Conservation (phyloP, 1,284 basidiomycete species). For the Moesziomyces antarcticus region DNA sequence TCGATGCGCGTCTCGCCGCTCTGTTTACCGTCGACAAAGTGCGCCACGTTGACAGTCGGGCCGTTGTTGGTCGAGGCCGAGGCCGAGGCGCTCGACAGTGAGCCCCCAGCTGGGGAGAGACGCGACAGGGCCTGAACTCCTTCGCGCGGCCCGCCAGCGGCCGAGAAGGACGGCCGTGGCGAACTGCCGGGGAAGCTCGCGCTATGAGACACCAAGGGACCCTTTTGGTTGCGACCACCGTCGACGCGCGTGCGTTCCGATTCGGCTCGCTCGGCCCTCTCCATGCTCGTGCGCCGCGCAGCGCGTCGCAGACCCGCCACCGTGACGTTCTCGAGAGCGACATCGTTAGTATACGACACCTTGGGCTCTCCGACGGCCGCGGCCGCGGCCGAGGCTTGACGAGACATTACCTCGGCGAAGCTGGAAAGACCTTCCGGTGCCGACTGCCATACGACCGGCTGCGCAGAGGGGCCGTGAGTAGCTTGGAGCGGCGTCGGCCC, state of each 20-base stretch:
- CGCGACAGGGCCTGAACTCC: slow-evolving; percentile 34
- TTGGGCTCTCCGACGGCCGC: slow-evolving; percentile 13
- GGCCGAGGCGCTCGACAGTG: slow-evolving; percentile 21
- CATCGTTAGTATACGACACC: slow-evolving; percentile 11
- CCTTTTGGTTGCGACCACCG: slow-evolving; percentile 18
- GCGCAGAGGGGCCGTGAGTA: slow-evolving; percentile 9
- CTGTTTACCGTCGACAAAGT: slow-evolving; percentile 38
- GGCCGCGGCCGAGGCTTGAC: slow-evolving; percentile 25
- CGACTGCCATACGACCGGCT: slow-evolving; percentile 47
- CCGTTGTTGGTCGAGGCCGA: slow-evolving; percentile 38
- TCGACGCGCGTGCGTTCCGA: slow-evolving; percentile 15
- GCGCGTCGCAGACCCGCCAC: slow-evolving; percentile 55
- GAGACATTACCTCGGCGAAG: slow-evolving; percentile 37
- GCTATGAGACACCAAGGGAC: slow-evolving; percentile 33
- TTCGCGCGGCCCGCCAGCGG: slow-evolving; percentile 30
- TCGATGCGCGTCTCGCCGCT: slow-evolving; percentile 54
- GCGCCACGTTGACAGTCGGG: slow-evolving; percentile 45
- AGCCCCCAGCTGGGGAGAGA: slow-evolving; percentile 13
- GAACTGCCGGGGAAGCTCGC: slow-evolving; percentile 48
- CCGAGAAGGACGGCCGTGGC: slow-evolving; percentile 34
- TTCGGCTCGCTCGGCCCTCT: slow-evolving; percentile 21
- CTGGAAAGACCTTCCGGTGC: slow-evolving; percentile 41
- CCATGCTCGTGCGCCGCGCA: slow-evolving; percentile 51
- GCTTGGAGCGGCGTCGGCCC: slow-evolving; percentile 54
- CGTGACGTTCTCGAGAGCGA: slow-evolving; percentile 33